Evolutionary conservation across 1,284 basidiomycete species (phyloP).

Genomic region (Heimioporus retisporus): DNA sequence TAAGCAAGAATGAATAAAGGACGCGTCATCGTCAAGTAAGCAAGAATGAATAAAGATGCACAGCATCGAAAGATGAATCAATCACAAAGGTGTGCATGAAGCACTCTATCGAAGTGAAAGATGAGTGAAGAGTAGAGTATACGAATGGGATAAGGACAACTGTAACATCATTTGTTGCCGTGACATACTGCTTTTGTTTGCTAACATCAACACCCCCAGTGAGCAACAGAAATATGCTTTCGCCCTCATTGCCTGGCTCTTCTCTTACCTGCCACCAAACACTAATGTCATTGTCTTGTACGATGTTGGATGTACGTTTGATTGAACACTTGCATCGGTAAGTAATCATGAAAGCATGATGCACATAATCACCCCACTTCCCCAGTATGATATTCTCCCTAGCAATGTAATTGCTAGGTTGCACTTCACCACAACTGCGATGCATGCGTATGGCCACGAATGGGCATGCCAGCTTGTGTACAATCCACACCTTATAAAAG

Average conservation of each 20-base stretch:
- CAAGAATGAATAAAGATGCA: too few relatives aligned
- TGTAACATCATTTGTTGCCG: constrained; percentile 53
- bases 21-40: too few relatives aligned
- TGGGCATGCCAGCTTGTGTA: background rate
- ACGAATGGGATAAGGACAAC: too few relatives aligned
- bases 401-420: background rate
- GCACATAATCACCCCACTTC: too few relatives aligned
- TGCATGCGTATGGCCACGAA: background rate
- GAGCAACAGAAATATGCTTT: constrained; percentile 48
- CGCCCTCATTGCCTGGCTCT: constrained; percentile 35
- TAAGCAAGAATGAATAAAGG: too few relatives aligned
- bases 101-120: too few relatives aligned
- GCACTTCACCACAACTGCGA: background rate
- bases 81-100: too few relatives aligned
- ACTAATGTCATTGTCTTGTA: background rate
- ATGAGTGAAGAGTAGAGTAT: too few relatives aligned
- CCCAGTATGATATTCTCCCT: background rate
- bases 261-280: background rate
- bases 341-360: too few relatives aligned
- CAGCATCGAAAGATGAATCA: too few relatives aligned
- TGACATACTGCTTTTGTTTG: constrained; percentile 44
- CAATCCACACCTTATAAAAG: background rate
- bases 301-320: background rate
- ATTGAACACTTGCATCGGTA: background rate
- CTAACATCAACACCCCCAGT: constrained; percentile 44